phyloP scores from a whole-genome alignment of 1,284 basidiomycete genomes.

The Fomitopsis palustris region DNA sequence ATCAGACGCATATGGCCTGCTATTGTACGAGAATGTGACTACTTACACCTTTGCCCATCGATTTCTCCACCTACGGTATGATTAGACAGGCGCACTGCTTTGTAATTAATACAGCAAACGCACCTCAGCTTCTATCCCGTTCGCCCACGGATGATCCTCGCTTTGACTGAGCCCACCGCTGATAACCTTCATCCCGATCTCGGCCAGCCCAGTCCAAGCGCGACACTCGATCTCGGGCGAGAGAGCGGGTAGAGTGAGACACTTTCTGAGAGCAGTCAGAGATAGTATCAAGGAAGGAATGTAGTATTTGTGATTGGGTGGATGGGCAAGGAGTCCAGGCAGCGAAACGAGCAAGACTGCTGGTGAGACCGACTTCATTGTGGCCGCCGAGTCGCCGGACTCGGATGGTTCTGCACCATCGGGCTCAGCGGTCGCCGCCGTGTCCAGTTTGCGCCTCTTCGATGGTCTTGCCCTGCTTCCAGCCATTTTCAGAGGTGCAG shows the following conservation, averaged over 20 bases:
- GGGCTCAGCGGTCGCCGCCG: neutral
- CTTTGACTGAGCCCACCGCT: conserved; percentile 39
- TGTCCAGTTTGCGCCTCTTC: neutral
- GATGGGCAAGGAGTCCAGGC: conserved; percentile 55
- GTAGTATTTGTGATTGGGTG: conserved; percentile 56
- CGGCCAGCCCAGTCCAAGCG: conserved; percentile 63
- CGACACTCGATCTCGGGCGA: conserved; percentile 60
- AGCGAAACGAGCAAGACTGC: conserved; percentile 54
- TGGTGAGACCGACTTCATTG: conserved; percentile 38
- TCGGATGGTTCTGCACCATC: neutral
- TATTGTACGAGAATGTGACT: neutral
- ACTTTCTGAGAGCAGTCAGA: conserved; percentile 49
- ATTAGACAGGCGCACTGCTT: neutral
- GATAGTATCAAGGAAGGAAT: conserved; percentile 52
- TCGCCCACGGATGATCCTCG: conserved; percentile 40
- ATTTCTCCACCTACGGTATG: conserved; percentile 41
- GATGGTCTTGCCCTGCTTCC: neutral
- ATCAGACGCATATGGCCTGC: neutral
- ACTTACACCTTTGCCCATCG: conserved; percentile 47
- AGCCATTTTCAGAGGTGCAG: neutral
- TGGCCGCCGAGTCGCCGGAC: neutral
- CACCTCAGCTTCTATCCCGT: conserved; percentile 52
- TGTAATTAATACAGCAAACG: conserved; percentile 6
- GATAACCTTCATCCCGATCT: conserved; percentile 57
- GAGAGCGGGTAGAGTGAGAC: conserved; percentile 46